Base-by-base conservation (phyloP, 1,139 yeast genomes). In the Keqinozyma sinolaborantium region DNA sequence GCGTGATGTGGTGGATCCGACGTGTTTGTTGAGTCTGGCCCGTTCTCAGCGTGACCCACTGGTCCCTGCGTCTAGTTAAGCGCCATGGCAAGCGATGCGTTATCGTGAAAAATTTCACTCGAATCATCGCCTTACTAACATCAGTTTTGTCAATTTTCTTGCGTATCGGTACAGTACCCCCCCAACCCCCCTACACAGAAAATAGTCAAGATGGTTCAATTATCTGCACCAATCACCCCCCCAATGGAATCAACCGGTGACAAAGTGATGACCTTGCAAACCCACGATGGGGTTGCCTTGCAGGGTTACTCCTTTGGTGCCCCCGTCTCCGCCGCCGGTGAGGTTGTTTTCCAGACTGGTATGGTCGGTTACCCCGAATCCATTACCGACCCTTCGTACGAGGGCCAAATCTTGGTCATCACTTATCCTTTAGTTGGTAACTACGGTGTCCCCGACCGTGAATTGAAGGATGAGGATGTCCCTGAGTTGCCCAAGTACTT, bases 301-400 rank as follows among this genome's bases (percentile, higher is more conserved):
- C 95, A 88, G 66, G 99, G 99, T 64, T 92, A 86, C 70, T 90
- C 98, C 15, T 94, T 94, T 50, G 99, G 99, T 71, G 97, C 98
- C 37, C 83, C 83, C 42, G 78, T 72, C 40, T 65, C 92, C 23
- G 79, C 82, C 36, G 95, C 98, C 39, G 99, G 99, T 73, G 99
- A 94, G 70, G 78, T 92, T 55, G 99, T 94, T 43, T 94, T 94
- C 78, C 98, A 92, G 67, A 94, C 99, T 43, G 98, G 98, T 71
- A 94, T 94, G 98, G 98, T 92, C 49, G 99, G 99, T 44, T 94
- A 94, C 61, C 98, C 98, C 29, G 99, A 94, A 64, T 83, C 97
- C 39, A 78, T 94, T 58, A 90, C 98, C 31, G 99, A 94, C 66
- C 98, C 99, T 42, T 92, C 98, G 31, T 94, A 94, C 61, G 94